A percentile compares a stretch with the other conserved stretches of the same genome.
phyloP scores from a whole-genome alignment of 1,284 basidiomycete species.

The Fomitopsis pinicola region DNA sequence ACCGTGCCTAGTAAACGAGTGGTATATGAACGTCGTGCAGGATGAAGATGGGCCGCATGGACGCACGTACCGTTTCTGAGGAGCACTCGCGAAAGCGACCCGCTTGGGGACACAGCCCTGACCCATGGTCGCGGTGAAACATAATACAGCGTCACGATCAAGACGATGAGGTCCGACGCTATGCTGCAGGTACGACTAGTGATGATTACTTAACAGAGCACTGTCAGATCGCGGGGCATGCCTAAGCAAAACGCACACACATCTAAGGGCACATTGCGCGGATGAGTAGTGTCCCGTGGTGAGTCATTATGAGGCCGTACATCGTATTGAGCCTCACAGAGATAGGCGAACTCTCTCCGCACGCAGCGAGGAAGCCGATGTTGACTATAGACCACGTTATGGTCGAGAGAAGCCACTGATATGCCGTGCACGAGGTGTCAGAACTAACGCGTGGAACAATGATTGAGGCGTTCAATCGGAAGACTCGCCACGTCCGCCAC shows the following conservation, averaged over 20 bases:
- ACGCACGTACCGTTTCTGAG: neutral
- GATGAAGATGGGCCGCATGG: neutral
- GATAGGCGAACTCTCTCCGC: neutral
- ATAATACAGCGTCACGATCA: neutral
- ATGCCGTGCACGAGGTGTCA: too few relatives aligned
- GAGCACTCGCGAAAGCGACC: neutral
- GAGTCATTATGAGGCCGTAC: neutral
- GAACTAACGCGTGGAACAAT: too few relatives aligned
- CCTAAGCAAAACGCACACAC: neutral
- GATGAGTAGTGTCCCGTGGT: too few relatives aligned
- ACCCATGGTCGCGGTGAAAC: neutral
- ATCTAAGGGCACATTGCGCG: neutral
- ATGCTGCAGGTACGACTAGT: neutral
- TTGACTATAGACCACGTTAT: neutral
- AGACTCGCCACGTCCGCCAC: neutral
- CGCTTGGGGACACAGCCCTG: neutral
- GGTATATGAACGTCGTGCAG: neutral
- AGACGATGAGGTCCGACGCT: neutral
- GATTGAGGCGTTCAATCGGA: neutral
- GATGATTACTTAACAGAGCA: neutral
- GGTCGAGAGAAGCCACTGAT: neutral
- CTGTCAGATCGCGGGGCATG: neutral
- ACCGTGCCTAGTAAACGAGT: neutral
- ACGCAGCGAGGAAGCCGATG: neutral
- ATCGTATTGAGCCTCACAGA: neutral